Evolutionary conservation across 2,329 filamentous ascomycete genomes (phyloP), one percentile per base, ranked within the genome.

Genomic region (Dactylellina leptospora): DNA sequence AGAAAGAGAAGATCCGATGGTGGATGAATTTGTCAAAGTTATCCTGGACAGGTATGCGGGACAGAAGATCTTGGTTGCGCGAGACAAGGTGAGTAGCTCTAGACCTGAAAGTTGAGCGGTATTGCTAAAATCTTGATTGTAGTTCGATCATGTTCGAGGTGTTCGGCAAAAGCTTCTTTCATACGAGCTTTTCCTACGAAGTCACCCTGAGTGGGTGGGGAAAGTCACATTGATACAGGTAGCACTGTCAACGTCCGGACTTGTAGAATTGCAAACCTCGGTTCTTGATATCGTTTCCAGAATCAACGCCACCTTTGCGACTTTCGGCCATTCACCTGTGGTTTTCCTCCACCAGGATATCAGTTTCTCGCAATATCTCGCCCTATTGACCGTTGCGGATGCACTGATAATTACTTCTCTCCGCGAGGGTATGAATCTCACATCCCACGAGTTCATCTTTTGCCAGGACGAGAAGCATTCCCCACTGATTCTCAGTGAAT

Each of bases 321-420:
- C 92, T 23, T 83, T 97, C 53, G 91, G 92, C 0, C 95, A 97
- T 77, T 92, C 96, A 77, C 93, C 93, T 0, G 85, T 97, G 9
- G 90, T 97, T 4, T 97, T 97, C 80, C 83, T 97, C 58, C 93
- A 96, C 80, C 93, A 97, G 79, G 93, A 97, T 77, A 95, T 97
- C 70, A 89, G 91, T 66, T 96, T 96, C 78, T 84, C 90, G 0
- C 93, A 97, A 78, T 97, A 97, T 77, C 85, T 97, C n/a, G 93
- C 93, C 1, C 83, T 97, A 5, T 84, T 97, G 48, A 92, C 91
- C 2, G 89, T 96, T 56, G 95, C 93, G 1, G 93, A 97, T 81
- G 90, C 90, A 1, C 83, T 97, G 53, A 95, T 97, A 86, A 95
- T 97, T 77, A 96, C 93, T 1, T 96, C 92, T 78, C 87, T 97